Conservation (phyloP, 2,329 filamentous ascomycete genomes). For the Hymenoscyphus fructigenus region DNA sequence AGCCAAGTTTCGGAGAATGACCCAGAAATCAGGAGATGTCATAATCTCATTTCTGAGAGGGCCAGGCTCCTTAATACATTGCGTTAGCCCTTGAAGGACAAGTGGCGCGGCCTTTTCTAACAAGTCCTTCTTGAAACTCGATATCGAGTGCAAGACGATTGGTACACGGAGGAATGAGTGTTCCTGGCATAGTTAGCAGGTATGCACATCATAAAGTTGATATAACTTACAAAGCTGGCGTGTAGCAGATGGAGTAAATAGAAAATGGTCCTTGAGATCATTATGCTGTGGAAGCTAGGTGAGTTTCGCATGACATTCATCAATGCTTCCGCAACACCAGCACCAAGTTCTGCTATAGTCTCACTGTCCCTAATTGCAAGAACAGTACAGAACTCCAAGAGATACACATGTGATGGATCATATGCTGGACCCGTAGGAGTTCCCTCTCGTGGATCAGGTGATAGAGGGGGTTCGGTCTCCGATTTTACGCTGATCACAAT, state of each 20-base stretch:
- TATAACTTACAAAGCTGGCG: slow-evolving; percentile 72
- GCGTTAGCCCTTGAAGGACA: slow-evolving; percentile 74
- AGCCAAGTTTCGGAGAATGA: slow-evolving; percentile 75
- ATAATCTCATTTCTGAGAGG: slow-evolving; percentile 88
- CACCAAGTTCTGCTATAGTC: slow-evolving; percentile 71
- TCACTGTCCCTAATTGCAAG: slow-evolving; percentile 74
- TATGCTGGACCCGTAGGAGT: slow-evolving; percentile 62
- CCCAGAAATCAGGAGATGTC: slow-evolving; percentile 97
- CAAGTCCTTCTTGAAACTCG: slow-evolving; percentile 76
- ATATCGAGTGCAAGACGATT: slow-evolving; percentile 87
- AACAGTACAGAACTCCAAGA: slow-evolving; percentile 87
- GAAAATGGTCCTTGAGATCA: slow-evolving; percentile 79
- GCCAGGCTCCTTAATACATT: slow-evolving; percentile 75
- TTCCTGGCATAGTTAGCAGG: slow-evolving; percentile 54
- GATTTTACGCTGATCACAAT: slow-evolving; percentile 87
- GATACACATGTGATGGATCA: slow-evolving; percentile 82
- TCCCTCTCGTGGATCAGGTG: slow-evolving; percentile 58
- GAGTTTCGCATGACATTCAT: slow-evolving; percentile 80
- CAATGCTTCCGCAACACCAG: slow-evolving; percentile 76
- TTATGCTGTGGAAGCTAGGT: slow-evolving; percentile 75
- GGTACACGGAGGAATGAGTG: slow-evolving; percentile 90
- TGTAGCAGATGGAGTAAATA: slow-evolving; percentile 82
- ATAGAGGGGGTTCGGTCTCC: slow-evolving; percentile 67
- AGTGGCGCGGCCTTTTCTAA: slow-evolving; percentile 74
- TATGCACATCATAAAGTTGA: slow-evolving; percentile 14